These are phyloP conservation scores for Claviceps sorghi DNA, from an alignment of 2,329 filamentous ascomycete genomes.

Conservation along the genomic window DNA sequence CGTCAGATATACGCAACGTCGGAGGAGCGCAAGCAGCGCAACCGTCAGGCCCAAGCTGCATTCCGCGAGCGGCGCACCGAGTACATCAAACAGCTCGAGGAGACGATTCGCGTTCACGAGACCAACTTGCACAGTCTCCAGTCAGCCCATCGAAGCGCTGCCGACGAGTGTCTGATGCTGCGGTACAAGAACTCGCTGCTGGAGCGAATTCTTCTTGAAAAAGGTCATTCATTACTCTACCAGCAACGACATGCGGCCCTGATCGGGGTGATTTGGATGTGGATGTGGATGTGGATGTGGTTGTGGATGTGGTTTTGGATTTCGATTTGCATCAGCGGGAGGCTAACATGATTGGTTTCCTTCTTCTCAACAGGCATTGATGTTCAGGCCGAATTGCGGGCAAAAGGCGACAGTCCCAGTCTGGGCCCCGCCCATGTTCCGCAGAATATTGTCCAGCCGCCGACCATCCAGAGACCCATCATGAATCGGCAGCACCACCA, in stretches of 20 bases:
- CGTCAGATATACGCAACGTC: constrained; percentile 91
- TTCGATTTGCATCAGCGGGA: neutral
- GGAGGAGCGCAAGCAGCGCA: constrained; percentile 94
- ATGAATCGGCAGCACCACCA: constrained; percentile 68
- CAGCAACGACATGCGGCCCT: neutral
- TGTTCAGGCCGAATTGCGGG: constrained; percentile 86
- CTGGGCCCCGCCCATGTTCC: constrained; percentile 54
- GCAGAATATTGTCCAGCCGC: constrained; percentile 56
- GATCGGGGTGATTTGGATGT: neutral
- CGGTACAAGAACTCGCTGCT: constrained; percentile 96
- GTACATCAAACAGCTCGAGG: constrained; percentile 98
- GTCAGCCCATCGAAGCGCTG: constrained; percentile 82
- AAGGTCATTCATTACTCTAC: constrained; percentile 47
- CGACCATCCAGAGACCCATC: constrained; percentile 66
- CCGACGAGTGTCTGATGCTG: constrained; percentile 95
- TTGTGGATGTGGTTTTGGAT: no score
- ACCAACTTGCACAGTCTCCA: constrained; percentile 85
- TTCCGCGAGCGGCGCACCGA: constrained; percentile 94
- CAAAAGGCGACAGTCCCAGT: constrained; percentile 80
- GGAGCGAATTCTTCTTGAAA: constrained; percentile 89
- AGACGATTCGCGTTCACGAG: constrained; percentile 93
- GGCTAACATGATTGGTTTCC: neutral
- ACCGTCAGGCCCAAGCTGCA: constrained; percentile 90
- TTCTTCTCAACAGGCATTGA: constrained; percentile 58
- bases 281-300: neutral